Conservation (phyloP, 257 asterid genomes). For the Henckelia pumila region DNA sequence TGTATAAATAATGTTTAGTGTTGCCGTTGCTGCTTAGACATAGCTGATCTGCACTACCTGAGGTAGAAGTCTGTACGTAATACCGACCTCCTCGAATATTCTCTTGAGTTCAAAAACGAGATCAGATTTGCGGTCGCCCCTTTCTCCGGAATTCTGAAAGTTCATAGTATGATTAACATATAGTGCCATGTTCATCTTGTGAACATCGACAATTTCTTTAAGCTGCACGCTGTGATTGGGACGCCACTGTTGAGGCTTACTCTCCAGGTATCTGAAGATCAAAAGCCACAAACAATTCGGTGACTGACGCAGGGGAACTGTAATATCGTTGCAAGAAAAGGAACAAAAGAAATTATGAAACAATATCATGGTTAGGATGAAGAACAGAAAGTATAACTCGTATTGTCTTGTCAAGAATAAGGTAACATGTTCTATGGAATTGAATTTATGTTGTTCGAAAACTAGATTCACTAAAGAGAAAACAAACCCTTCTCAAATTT, state of each 20-base stretch:
- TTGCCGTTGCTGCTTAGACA: conserved; percentile 17
- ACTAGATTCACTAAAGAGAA: no score
- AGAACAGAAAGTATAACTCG: not conserved
- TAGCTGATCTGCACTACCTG: conserved; percentile 50
- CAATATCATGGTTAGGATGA: not conserved
- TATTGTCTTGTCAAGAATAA: not conserved
- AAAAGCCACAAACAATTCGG: not conserved
- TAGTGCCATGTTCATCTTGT: conserved; percentile 57
- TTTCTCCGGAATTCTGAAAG: conserved; percentile 48
- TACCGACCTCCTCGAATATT: conserved; percentile 51
- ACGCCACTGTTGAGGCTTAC: conserved; percentile 66
- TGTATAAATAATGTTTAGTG: conserved; percentile 2
- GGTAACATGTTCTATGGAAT: not conserved
- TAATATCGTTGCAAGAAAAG: no score
- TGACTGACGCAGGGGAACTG: not conserved
- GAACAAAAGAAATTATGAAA: not conserved
- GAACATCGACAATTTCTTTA: conserved; percentile 59
- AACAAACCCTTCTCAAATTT: not conserved
- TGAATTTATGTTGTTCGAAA: not conserved
- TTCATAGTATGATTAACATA: conserved; percentile 61
- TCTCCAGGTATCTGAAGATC: conserved; percentile 59
- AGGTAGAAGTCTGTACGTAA: conserved; percentile 56
- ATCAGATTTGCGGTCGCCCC: conserved; percentile 53
- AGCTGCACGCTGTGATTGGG: conserved; percentile 53
- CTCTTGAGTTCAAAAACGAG: conserved; percentile 53